A percentile compares a stretch with the other conserved stretches of the same genome.
Conservation (phyloP, 306 rosid genomes). For the Heteromeles arbutifolia region DNA sequence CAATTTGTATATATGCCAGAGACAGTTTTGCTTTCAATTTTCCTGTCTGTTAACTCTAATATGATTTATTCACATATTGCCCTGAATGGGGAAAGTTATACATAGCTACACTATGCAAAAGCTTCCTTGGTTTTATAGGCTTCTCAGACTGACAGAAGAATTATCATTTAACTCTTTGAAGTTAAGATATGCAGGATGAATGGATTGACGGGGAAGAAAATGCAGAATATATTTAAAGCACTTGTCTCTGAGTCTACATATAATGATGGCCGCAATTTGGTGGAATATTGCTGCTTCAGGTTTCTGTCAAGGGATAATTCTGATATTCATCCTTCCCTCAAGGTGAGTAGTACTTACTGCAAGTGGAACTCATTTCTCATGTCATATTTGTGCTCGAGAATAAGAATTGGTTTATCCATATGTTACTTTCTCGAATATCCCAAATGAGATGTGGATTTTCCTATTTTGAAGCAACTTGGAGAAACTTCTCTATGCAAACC, state of each 20-base stretch:
- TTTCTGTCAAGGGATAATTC: slow-evolving; percentile 86
- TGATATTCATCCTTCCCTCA: slow-evolving; percentile 78
- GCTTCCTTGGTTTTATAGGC: slow-evolving; percentile 22
- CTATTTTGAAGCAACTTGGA: background rate
- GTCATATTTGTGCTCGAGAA: background rate
- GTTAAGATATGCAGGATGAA: slow-evolving; percentile 88
- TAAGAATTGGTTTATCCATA: background rate
- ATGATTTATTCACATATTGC: background rate
- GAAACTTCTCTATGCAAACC: background rate
- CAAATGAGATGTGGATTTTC: background rate
- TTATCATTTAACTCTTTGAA: slow-evolving; percentile 43
- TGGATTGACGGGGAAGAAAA: slow-evolving; percentile 86
- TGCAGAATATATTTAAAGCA: slow-evolving; percentile 82
- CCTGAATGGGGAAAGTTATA: background rate
- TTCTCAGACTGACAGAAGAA: slow-evolving; percentile 27
- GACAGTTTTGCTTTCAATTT: background rate
- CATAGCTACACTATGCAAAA: background rate
- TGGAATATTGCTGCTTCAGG: slow-evolving; percentile 97
- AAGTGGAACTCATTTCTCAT: background rate
- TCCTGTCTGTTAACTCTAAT: background rate
- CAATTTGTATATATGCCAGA: background rate
- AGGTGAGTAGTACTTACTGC: slow-evolving; percentile 35
- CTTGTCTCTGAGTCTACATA: slow-evolving; percentile 66
- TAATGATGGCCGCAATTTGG: slow-evolving; percentile 74
- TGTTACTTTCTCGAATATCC: background rate